These are phyloP conservation scores for Mariannaea elegans DNA, from an alignment of 2,329 filamentous ascomycete genomes.

Conservation along the genomic window DNA sequence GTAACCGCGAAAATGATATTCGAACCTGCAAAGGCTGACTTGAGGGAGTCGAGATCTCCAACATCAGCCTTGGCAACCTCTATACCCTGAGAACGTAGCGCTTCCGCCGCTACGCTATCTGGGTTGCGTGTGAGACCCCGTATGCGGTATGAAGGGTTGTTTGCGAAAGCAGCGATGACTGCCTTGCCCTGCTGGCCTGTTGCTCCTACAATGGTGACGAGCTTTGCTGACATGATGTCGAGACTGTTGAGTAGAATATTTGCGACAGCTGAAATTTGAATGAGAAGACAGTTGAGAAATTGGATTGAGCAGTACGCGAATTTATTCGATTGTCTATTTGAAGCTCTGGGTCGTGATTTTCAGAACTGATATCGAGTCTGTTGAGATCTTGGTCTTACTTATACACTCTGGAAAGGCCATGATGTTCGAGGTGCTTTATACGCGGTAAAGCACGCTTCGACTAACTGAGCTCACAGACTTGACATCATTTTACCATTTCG, in stretches of 20 bases:
- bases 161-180: constrained; percentile 1
- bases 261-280: background rate
- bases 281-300: background rate
- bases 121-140: constrained; percentile 10
- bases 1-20: constrained; percentile 5
- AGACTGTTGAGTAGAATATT: no score
- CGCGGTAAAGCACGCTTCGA: background rate
- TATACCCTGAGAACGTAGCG: background rate
- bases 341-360: background rate
- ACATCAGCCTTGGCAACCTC: constrained; percentile 12
- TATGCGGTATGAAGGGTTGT: background rate
- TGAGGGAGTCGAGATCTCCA: background rate
- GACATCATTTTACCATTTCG: background rate
- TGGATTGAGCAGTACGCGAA: background rate
- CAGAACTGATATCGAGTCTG: background rate
- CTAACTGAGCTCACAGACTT: background rate
- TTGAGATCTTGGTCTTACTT: background rate
- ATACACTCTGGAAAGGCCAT: background rate
- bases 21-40: constrained; percentile 6
- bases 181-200: constrained; percentile 7
- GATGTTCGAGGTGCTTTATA: no score
- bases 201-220: background rate
- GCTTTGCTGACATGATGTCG: background rate
- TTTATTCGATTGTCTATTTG: background rate
- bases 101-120: background rate